A percentile compares a stretch with the other conserved stretches of the same genome.
These are phyloP conservation scores for Phytopythium delawarense DNA, from an alignment of 352 stramenopile species.

Conservation along the genomic window DNA sequence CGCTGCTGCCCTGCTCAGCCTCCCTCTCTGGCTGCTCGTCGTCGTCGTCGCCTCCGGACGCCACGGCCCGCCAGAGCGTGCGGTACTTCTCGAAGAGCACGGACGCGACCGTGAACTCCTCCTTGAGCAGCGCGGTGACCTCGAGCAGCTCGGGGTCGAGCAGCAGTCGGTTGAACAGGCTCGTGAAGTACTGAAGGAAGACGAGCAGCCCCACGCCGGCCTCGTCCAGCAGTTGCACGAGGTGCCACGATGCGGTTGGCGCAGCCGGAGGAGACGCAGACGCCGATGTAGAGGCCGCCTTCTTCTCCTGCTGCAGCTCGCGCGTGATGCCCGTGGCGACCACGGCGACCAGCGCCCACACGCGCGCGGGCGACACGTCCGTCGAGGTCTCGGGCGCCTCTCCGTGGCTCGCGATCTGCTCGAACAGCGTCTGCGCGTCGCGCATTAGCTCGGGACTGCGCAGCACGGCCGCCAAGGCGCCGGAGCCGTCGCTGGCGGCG, in stretches of 20 bases:
- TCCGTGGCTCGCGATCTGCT: conserved; percentile 27
- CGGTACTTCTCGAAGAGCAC: conserved; percentile 80
- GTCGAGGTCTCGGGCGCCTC: conserved; percentile 14
- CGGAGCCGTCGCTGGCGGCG: background rate
- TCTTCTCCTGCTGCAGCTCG: conserved; percentile 29
- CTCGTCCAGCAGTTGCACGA: conserved; percentile 40
- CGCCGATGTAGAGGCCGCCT: background rate
- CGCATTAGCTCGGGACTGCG: conserved; percentile 22
- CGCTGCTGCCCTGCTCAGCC: conserved; percentile 12
- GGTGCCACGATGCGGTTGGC: conserved; percentile 17
- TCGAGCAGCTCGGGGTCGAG: conserved; percentile 66
- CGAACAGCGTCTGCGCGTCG: conserved; percentile 32
- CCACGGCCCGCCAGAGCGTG: conserved; percentile 48
- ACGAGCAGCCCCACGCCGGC: conserved; percentile 50
- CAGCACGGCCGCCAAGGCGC: conserved; percentile 21
- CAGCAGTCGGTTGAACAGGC: conserved; percentile 76
- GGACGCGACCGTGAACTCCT: conserved; percentile 71
- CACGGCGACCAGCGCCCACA: conserved; percentile 45
- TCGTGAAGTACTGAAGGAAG: conserved; percentile 72
- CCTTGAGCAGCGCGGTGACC: conserved; percentile 70
- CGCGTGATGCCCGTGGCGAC: conserved; percentile 36
- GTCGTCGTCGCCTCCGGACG: background rate
- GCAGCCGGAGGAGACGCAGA: background rate
- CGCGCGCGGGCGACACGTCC: conserved; percentile 8
- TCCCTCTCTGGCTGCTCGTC: conserved; percentile 14